Evolutionary conservation across 371 early-diverging fungal species (phyloP), one percentile per base, ranked within the genome.

Genomic region (Apophysomyces elegans): DNA sequence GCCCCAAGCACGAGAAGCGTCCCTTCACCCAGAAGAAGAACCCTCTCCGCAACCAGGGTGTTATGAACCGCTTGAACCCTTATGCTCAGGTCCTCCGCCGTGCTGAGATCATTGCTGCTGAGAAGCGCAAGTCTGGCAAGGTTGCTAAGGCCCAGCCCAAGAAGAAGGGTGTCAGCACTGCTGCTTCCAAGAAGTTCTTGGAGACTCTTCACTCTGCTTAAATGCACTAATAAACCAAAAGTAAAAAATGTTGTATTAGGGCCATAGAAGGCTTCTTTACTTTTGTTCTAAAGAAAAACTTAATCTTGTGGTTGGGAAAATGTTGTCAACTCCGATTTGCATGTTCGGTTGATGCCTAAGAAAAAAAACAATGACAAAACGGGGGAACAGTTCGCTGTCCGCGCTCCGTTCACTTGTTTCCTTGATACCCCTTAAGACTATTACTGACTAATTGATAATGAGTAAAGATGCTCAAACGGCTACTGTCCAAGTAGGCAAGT

Each of bases 1-100:
- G 94, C 72, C 74, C 88, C 76, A 83, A 88, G 84, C 72, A 79
- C 81, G 83, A 86, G 85, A 92, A 93, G 90, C 91, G 95, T 76
- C 92, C 97, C 45, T 93, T 84, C 90, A 87, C 92, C 74, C 94
- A 93, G 84, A 95, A 95, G 91, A 96, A 96, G 94, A 99, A 98
- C 95, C 97, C 97, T 67, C 92, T 98, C 78, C 90, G 90, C 86
- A 96, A 96, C 91, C 83, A 84, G 68, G 93, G 90, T 80, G 91
- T 96, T 67, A 91, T 96, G 87, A 86, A 91, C 83, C 91, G 95
- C 70, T 92, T 99, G 69, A 99, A 98, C 94, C 98, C 98, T 71
- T 97, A 98, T 80, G 96, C 96, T 65, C 87, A 90, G 84, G 91
- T 91, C 59, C 83, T 93, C 72, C 90, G 93, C 67, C 91, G 95